These are phyloP conservation scores for Euphorbia tirucalli DNA, from an alignment of 345 rosid genomes.

Conservation along the genomic window DNA sequence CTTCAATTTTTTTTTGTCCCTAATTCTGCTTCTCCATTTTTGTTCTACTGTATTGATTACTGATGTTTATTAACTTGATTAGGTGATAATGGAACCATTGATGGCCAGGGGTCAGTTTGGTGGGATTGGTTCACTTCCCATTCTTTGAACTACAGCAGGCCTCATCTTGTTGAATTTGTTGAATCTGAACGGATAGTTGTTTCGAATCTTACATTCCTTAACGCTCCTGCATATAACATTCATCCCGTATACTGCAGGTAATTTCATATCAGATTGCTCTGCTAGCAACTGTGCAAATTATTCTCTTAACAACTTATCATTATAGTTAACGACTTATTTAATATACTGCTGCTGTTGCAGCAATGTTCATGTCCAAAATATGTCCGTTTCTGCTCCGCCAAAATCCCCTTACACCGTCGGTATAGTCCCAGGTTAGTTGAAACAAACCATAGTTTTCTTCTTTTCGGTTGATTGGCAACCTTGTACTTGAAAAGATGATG, in stretches of 20 bases:
- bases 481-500: neutral
- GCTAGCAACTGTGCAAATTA: no score
- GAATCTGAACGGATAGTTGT: conserved; percentile 59
- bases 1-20: neutral
- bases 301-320: neutral
- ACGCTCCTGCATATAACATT: conserved; percentile 74
- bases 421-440: conserved; percentile 69
- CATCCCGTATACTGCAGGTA: conserved; percentile 94
- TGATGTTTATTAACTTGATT: conserved; percentile 3
- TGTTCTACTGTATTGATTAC: neutral
- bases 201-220: conserved; percentile 75
- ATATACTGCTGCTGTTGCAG: conserved; percentile 36
- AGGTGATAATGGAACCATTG: conserved; percentile 91
- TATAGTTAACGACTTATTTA: neutral
- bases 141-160: conserved; percentile 78
- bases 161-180: conserved; percentile 77
- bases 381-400: conserved; percentile 52
- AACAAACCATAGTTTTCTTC: neutral
- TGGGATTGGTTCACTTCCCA: conserved; percentile 72
- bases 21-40: no score
- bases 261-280: neutral
- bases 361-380: conserved; percentile 53
- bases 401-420: conserved; percentile 70
- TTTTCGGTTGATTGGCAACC: neutral
- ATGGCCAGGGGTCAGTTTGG: conserved; percentile 89